phyloP scores from a whole-genome alignment of 495 filamentous ascomycete genomes.

The Tuber umbilicatum region DNA sequence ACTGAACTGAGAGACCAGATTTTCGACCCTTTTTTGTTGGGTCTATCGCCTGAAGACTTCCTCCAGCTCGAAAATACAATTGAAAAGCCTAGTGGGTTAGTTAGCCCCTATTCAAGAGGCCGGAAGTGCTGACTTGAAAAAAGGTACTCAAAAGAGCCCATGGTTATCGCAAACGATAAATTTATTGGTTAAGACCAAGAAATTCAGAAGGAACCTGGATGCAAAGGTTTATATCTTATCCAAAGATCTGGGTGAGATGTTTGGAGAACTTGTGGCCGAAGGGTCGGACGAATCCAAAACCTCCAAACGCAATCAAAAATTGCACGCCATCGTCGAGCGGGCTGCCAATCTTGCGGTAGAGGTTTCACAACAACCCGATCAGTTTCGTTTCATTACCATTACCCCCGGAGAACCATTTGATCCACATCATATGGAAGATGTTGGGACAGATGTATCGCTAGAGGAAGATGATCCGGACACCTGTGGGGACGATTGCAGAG shows the following conservation, averaged over 20 bases:
- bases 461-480: not conserved
- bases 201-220: not conserved
- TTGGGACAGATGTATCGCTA: not conserved
- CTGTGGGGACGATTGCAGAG: not conserved
- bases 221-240: not conserved
- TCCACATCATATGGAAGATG: not conserved
- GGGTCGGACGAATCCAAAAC: not conserved
- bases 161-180: conserved; percentile 5
- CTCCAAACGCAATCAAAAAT: not conserved
- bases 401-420: not conserved
- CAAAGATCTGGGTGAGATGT: not conserved
- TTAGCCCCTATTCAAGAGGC: not conserved
- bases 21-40: not conserved
- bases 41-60: not conserved
- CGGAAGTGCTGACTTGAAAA: not conserved
- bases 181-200: not conserved
- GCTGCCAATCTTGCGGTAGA: not conserved
- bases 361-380: not conserved
- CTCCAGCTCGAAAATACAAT: not conserved
- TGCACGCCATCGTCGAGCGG: not conserved
- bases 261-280: not conserved
- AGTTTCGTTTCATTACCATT: not conserved
- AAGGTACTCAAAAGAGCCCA: not conserved
- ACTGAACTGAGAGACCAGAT: not conserved
- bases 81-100: not conserved